Percentiles rank a stretch among this genome's conserved stretches.
Evolutionary conservation across 2,329 filamentous ascomycete species (phyloP).

Genomic region (Neofusicoccum kwambonambiense): DNA sequence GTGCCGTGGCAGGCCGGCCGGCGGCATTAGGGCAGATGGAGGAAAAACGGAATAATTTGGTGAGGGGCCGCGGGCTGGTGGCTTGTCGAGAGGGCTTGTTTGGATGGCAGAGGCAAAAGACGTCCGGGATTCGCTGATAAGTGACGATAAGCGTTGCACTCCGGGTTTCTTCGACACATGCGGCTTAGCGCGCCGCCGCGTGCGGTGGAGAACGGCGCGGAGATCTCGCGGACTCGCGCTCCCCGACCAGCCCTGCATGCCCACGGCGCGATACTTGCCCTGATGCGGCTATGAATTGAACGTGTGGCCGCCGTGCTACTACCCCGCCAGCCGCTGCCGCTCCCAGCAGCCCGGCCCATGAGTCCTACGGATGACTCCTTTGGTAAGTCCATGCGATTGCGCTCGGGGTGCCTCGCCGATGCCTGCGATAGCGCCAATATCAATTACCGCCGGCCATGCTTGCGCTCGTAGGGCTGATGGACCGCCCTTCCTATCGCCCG

Average conservation of each 20-base stretch:
- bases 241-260: not conserved
- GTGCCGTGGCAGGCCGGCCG: not conserved
- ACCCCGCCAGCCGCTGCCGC: not conserved
- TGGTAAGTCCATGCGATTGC: constrained; percentile 7
- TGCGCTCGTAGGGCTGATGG: not conserved
- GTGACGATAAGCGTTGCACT: constrained; percentile 10
- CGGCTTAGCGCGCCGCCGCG: constrained; percentile 2
- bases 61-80: constrained; percentile 7
- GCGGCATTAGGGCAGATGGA: not conserved
- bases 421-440: not conserved
- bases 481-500: not conserved
- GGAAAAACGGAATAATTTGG: not conserved
- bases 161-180: constrained; percentile 5
- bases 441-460: not conserved
- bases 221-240: not conserved
- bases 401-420: constrained; percentile 7
- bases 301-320: not conserved
- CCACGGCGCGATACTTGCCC: constrained; percentile 5
- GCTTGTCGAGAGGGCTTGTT: not conserved
- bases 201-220: constrained; percentile 1
- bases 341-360: not conserved
- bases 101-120: not conserved
- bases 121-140: not conserved
- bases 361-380: not conserved
- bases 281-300: constrained; percentile 6